Evolutionary conservation across 31 red algal species (phyloP), one percentile per base, ranked within the genome.

Genomic region (Porphyra umbilicalis): DNA sequence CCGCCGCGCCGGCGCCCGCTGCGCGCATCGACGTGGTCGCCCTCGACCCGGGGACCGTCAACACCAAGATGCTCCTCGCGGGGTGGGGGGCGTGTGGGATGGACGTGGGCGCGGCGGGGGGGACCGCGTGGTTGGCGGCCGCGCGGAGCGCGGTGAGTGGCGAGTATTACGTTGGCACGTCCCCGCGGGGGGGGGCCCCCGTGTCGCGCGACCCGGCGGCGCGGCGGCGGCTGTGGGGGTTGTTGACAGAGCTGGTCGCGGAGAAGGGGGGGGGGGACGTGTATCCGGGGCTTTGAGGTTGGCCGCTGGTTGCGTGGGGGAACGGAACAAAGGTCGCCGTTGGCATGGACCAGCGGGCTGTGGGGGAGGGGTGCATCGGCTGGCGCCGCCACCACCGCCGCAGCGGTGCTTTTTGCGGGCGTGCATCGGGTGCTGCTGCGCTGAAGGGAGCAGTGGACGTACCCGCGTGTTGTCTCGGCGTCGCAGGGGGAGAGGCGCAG

Each of bases 41-140:
- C 16, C 35, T 78, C 34, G 77, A 78, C 77, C 77, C 77, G 77
- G 77, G 77, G 77, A 78, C 77, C 16, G 77, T 78, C 14, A 35
- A 34, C 14, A 78, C 77, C 30, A 30, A 18, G 77, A 78, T 78
- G 77, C 77, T 78, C 16, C 77, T 34, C 14, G 77, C 77, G 3
- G 77, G 77, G 5, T 78, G 77, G 77, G 77, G 77, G 13, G 16
- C 33, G 4, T 78, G 77, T 31, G 77, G 77, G 30, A 36, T 78
- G 18, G 77, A 34, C 35, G 77, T 78, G 33, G 32, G 16, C 10
- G 77, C 20, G 4, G 77, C 77, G 1, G 77, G 77, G 34, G 77
- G 33, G 6, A 29, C 33, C 18, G 77, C 77, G 33, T 78, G 77
- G 77, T 25, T 9, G 34, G 35, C 35, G 13, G 33, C 77, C 35